phyloP scores from a whole-genome alignment of 371 early-diverging fungal genomes.

The Mortierella sp. region DNA sequence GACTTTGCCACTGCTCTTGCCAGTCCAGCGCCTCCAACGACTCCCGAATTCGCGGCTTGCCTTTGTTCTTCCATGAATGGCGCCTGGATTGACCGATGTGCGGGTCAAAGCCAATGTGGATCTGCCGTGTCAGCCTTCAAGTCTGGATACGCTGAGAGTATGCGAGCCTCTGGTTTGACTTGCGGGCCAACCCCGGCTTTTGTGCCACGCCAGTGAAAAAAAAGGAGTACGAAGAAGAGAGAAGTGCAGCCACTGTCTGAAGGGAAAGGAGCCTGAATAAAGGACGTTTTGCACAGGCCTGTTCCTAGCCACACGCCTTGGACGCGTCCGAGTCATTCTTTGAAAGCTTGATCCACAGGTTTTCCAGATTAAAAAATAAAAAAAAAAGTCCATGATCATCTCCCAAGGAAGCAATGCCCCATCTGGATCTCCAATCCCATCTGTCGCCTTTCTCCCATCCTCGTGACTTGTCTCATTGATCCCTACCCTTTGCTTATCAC shows the following conservation, averaged over 20 bases:
- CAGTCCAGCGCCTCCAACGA: too few species aligned
- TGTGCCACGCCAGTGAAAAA: conserved; percentile 5
- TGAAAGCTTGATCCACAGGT: neutral
- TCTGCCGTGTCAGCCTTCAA: conserved; percentile 19
- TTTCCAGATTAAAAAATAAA: conserved; percentile 1
- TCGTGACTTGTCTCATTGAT: too few species aligned
- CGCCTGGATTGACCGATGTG: conserved; percentile 14
- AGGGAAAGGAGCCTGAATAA: neutral
- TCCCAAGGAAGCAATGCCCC: too few species aligned
- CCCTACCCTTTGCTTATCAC: too few species aligned
- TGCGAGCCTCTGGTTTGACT: conserved; percentile 18
- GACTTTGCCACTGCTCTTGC: too few species aligned
- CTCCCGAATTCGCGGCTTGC: conserved; percentile 6
- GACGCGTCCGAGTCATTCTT: neutral
- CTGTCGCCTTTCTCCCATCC: neutral
- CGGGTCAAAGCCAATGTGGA: conserved; percentile 2
- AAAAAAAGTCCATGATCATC: neutral
- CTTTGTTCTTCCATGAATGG: conserved; percentile 22
- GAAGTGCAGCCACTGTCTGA: too few species aligned
- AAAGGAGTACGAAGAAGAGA: too few species aligned
- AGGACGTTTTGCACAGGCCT: neutral
- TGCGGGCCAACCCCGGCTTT: conserved; percentile 22
- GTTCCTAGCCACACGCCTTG: neutral
- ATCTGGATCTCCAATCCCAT: too few species aligned
- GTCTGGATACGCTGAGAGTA: conserved; percentile 2